Conservation (phyloP, 257 asterid genomes). For the Cinchona pubescens region DNA sequence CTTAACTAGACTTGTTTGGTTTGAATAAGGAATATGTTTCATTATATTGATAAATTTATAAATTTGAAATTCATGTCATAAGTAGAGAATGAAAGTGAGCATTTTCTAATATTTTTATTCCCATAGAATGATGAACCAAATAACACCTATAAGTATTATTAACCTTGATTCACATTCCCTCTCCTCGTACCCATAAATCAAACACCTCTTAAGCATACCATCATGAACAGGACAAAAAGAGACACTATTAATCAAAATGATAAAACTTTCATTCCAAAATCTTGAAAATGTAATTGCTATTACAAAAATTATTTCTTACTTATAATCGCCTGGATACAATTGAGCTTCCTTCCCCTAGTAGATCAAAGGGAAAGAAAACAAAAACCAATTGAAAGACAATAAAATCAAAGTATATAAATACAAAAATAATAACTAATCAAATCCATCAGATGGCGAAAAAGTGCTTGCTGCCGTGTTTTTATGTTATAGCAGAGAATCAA, state of each 20-base stretch:
- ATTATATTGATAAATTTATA: too few species aligned
- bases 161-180: too few species aligned
- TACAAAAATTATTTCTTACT: neutral
- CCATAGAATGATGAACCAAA: too few species aligned
- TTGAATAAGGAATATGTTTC: too few species aligned
- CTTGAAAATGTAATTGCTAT: neutral
- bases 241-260: neutral
- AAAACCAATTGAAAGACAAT: neutral
- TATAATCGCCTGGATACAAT: neutral
- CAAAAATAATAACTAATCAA: neutral
- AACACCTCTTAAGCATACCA: too few species aligned
- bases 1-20: too few species aligned
- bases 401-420: neutral
- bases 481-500: neutral
- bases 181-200: too few species aligned
- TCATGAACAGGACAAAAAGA: too few species aligned
- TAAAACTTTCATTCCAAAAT: neutral
- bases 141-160: too few species aligned
- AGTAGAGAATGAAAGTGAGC: too few species aligned
- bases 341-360: neutral
- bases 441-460: conserved; percentile 12
- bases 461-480: neutral
- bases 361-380: neutral
- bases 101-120: too few species aligned
- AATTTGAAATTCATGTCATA: too few species aligned